A percentile compares a stretch with the other conserved stretches of the same genome.
phyloP scores from a whole-genome alignment of 2,329 filamentous ascomycete species.

The Phyllosticta ampelicida region DNA sequence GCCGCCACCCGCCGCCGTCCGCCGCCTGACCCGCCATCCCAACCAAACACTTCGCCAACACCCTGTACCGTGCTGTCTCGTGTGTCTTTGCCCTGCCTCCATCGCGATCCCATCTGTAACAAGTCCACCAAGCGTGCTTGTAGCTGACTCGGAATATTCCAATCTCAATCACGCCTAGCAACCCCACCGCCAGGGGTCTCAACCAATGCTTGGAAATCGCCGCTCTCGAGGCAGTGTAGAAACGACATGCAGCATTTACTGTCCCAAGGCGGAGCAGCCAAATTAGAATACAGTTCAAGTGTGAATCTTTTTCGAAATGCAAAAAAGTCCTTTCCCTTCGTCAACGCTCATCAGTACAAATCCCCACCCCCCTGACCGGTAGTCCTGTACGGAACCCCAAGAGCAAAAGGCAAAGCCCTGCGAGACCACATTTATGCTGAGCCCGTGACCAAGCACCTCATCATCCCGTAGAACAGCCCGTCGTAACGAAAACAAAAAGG shows the following conservation, averaged over 20 bases:
- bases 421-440: conserved; percentile 1
- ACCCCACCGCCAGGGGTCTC: background rate
- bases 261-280: background rate
- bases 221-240: background rate
- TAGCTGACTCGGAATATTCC: background rate
- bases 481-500: conserved; percentile 4
- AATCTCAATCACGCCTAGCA: background rate
- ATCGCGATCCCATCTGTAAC: background rate
- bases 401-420: background rate
- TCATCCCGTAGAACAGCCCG: background rate
- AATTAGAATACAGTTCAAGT: conserved; percentile 10
- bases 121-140: background rate
- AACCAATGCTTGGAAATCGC: background rate
- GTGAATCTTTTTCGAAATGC: conserved; percentile 7
- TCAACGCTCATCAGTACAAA: conserved; percentile 9
- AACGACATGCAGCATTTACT: background rate
- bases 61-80: background rate
- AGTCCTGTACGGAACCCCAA: conserved; percentile 2
- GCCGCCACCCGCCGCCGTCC: background rate
- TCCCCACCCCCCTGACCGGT: background rate
- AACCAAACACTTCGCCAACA: background rate
- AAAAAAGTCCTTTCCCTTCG: conserved; percentile 3
- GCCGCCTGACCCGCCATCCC: background rate
- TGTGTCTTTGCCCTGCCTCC: background rate
- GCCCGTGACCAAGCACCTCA: conserved; percentile 1